Conservation (phyloP, 164 flowering plant species). For the Nelumbo lutea region DNA sequence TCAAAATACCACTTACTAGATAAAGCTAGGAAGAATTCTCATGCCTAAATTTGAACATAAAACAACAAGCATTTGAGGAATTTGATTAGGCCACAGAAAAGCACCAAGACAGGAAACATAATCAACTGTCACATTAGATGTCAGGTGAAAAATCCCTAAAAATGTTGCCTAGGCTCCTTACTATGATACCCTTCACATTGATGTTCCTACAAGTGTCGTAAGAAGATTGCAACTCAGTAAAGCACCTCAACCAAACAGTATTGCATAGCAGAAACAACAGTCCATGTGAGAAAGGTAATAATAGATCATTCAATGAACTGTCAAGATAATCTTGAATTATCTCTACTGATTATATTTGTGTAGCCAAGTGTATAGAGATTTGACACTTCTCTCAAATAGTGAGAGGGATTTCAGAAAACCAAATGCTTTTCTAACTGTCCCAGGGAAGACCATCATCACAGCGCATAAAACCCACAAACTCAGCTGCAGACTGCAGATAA, state of each 20-base stretch:
- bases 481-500: slow-evolving; percentile 5
- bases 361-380: neutral
- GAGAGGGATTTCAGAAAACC: neutral
- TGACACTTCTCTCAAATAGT: neutral
- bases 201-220: neutral
- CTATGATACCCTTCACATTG: neutral
- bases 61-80: neutral
- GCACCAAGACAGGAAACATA: neutral
- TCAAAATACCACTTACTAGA: neutral
- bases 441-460: neutral
- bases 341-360: neutral
- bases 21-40: neutral
- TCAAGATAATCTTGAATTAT: neutral
- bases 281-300: neutral
- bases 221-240: neutral
- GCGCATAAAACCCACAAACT: slow-evolving; percentile 1
- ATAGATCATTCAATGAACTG: neutral
- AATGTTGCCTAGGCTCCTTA: neutral
- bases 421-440: slow-evolving; percentile 6
- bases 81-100: neutral
- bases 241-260: neutral
- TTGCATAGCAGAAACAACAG: neutral
- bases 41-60: neutral
- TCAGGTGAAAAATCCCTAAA: neutral
- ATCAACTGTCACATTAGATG: neutral